phyloP scores from a whole-genome alignment of 306 rosid species.

The Fragaria ananassa region DNA sequence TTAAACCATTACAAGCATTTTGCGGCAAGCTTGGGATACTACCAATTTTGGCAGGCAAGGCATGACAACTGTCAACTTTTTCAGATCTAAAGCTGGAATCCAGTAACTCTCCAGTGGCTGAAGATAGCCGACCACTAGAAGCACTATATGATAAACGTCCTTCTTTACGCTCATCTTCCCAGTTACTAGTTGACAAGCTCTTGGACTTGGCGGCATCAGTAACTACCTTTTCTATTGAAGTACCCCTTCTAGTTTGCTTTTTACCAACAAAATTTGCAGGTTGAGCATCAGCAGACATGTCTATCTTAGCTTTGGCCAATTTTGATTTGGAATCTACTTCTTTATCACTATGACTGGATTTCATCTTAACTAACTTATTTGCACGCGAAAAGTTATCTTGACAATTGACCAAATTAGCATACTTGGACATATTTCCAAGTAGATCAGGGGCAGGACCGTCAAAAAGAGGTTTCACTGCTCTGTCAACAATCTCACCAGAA shows the following conservation, averaged over 20 bases:
- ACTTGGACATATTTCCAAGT: constrained; percentile 21
- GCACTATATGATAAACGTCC: constrained; percentile 36
- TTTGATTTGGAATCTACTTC: constrained; percentile 36
- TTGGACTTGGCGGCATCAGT: constrained; percentile 40
- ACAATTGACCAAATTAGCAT: constrained; percentile 27
- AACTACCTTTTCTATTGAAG: constrained; percentile 37
- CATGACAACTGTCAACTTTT: constrained; percentile 44
- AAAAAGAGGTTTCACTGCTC: constrained; percentile 31
- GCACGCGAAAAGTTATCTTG: constrained; percentile 33
- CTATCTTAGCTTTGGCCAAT: constrained; percentile 33
- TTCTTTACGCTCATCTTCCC: constrained; percentile 41
- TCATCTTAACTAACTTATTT: constrained; percentile 41
- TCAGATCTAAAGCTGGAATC: constrained; percentile 37
- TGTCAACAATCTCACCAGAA: constrained; percentile 20
- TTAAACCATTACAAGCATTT: constrained; percentile 62
- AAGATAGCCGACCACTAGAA: constrained; percentile 32
- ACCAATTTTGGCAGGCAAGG: constrained; percentile 42
- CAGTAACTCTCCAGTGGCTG: constrained; percentile 37
- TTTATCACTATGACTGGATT: constrained; percentile 31
- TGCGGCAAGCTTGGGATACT: constrained; percentile 40
- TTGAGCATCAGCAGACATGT: constrained; percentile 34
- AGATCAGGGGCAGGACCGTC: constrained; percentile 15
- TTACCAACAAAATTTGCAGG: constrained; percentile 33
- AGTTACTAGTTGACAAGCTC: constrained; percentile 35
- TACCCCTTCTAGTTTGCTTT: constrained; percentile 39